phyloP scores from a whole-genome alignment of 352 stramenopile species.

The Pythium pyrilobum region DNA sequence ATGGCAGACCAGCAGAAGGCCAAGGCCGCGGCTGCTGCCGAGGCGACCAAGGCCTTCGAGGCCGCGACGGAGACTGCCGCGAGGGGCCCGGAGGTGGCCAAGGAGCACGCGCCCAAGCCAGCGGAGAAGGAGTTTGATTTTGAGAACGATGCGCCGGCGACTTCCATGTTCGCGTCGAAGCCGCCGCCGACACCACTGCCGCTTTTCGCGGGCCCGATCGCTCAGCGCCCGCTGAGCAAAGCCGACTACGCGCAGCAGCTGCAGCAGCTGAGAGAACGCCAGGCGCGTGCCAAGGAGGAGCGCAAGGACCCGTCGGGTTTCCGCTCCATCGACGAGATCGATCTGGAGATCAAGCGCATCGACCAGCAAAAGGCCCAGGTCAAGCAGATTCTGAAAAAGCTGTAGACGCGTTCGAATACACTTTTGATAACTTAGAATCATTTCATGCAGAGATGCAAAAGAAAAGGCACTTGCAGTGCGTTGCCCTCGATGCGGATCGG shows the following conservation, averaged over 20 bases:
- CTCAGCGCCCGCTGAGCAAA: conserved; percentile 3
- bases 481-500: too few species aligned
- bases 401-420: too few species aligned
- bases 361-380: conserved; percentile 24
- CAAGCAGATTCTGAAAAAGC: conserved; percentile 20
- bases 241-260: conserved; percentile 19
- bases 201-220: conserved; percentile 6
- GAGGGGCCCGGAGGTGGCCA: too few species aligned
- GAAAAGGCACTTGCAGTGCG: not conserved
- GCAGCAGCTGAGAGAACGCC: conserved; percentile 13
- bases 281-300: conserved; percentile 7
- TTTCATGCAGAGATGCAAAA: not conserved
- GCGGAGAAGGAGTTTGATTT: not conserved
- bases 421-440: too few species aligned
- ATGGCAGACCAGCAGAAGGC: conserved; percentile 14
- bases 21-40: not conserved
- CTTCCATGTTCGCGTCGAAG: conserved; percentile 14
- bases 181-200: conserved; percentile 16
- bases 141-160: not conserved
- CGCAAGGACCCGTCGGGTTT: conserved; percentile 9
- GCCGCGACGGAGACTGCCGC: too few species aligned
- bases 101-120: not conserved
- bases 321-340: conserved; percentile 16
- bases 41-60: too few species aligned
- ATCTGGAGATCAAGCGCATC: conserved; percentile 24